A percentile compares a stretch with the other conserved stretches of the same genome.
Conservation (phyloP, 352 stramenopile genomes). For the Phytopythium helicoides region DNA sequence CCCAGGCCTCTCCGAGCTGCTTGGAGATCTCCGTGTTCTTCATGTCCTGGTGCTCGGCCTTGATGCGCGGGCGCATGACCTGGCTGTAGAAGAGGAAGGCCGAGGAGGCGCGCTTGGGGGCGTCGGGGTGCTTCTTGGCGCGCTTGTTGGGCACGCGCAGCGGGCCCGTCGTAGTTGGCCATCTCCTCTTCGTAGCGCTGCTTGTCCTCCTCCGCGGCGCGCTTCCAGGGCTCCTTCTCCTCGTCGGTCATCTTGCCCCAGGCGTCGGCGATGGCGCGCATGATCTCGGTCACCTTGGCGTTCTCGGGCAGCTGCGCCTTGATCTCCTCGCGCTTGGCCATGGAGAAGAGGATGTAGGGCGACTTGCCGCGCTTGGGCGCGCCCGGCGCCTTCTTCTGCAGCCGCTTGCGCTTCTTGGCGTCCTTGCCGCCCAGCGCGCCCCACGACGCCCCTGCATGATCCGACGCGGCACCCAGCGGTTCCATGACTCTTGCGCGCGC, state of each 20-base stretch:
- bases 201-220: slow-evolving; percentile 92
- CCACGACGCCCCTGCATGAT: slow-evolving; percentile 65
- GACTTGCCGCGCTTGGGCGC: slow-evolving; percentile 90
- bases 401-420: slow-evolving; percentile 87
- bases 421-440: slow-evolving; percentile 64
- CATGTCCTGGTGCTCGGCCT: slow-evolving; percentile 92
- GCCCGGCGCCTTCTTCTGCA: slow-evolving; percentile 89
- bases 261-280: slow-evolving; percentile 89
- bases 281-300: slow-evolving; percentile 90
- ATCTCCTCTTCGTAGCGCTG: slow-evolving; percentile 94
- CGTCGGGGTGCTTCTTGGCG: slow-evolving; percentile 94
- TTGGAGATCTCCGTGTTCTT: slow-evolving; percentile 96
- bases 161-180: slow-evolving; percentile 88
- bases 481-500: slow-evolving; percentile 50
- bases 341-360: slow-evolving; percentile 92
- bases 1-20: slow-evolving; percentile 92
- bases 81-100: slow-evolving; percentile 95
- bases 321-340: slow-evolving; percentile 90
- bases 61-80: slow-evolving; percentile 87
- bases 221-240: slow-evolving; percentile 92
- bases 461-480: slow-evolving; percentile 53
- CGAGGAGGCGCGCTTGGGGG: slow-evolving; percentile 92
- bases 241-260: slow-evolving; percentile 90
- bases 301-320: slow-evolving; percentile 83
- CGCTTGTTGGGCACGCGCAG: slow-evolving; percentile 92